Percentiles rank a stretch among this genome's conserved stretches.
phyloP scores from a whole-genome alignment of 1,284 basidiomycete species.

The Pseudozyma thailandica region DNA sequence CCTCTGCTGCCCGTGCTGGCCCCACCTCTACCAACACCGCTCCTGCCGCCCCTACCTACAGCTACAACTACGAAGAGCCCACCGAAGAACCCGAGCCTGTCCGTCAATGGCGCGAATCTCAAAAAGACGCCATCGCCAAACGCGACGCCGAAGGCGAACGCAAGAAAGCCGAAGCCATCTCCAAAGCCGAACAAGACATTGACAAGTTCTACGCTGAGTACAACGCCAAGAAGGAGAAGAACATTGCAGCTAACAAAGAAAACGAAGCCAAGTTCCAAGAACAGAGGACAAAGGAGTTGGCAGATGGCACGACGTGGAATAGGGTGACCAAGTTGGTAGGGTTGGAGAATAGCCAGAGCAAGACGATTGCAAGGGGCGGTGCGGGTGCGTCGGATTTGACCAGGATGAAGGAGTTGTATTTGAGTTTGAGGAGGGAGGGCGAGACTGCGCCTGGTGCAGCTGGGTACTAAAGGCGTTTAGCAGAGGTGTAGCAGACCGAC shows the following conservation, averaged over 20 bases:
- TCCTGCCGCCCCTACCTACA: conserved; percentile 22
- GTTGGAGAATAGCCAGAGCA: conserved; percentile 92
- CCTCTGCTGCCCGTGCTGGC: conserved; percentile 9
- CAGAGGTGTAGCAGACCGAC: background rate
- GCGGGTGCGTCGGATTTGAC: conserved; percentile 88
- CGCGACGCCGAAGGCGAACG: conserved; percentile 81
- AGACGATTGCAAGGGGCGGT: conserved; percentile 87
- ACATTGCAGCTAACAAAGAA: conserved; percentile 95
- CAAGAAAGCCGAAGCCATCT: conserved; percentile 85
- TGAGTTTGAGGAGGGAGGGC: conserved; percentile 61
- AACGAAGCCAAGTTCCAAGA: conserved; percentile 84
- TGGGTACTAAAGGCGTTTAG: conserved; percentile 49
- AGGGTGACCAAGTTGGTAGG: conserved; percentile 88
- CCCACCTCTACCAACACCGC: conserved; percentile 5
- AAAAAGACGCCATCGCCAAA: conserved; percentile 84
- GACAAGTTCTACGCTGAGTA: conserved; percentile 97
- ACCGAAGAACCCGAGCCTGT: conserved; percentile 61
- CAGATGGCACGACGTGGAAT: conserved; percentile 94
- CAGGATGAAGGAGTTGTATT: conserved; percentile 78
- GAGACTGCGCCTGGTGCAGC: conserved; percentile 64
- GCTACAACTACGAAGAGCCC: conserved; percentile 36
- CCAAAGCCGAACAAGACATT: conserved; percentile 89
- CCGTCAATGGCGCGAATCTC: conserved; percentile 83
- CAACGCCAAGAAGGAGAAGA: conserved; percentile 88
- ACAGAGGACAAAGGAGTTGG: conserved; percentile 79